Percentiles rank a stretch among this genome's conserved stretches.
phyloP scores from a whole-genome alignment of 805 yeast species.

The Candida boidinii region DNA sequence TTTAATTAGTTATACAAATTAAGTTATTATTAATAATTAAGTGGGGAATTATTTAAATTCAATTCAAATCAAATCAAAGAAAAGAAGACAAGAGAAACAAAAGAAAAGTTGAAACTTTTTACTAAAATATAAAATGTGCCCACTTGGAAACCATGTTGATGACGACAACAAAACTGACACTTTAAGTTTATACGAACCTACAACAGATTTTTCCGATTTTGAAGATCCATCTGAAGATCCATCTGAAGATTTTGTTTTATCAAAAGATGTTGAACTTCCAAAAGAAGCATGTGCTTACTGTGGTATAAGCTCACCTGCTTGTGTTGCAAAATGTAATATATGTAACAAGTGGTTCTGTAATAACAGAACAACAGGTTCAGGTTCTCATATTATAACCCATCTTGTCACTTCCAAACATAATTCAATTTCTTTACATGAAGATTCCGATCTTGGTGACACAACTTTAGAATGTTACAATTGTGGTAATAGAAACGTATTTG shows the following conservation, averaged over 20 bases:
- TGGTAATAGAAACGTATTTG: slow-evolving; percentile 72
- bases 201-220: not conserved
- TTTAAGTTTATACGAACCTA: too few species aligned
- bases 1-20: too few species aligned
- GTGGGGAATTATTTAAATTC: too few species aligned
- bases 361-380: slow-evolving; percentile 37
- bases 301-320: slow-evolving; percentile 54
- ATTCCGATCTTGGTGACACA: slow-evolving; percentile 81
- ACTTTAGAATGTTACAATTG: slow-evolving; percentile 85
- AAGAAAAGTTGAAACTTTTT: too few species aligned
- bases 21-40: too few species aligned
- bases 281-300: slow-evolving; percentile 54
- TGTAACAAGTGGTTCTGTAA: slow-evolving; percentile 92
- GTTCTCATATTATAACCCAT: slow-evolving; percentile 80
- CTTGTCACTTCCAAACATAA: slow-evolving; percentile 75
- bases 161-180: too few species aligned
- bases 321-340: slow-evolving; percentile 66
- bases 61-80: too few species aligned
- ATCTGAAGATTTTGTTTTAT: not conserved
- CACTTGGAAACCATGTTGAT: too few species aligned
- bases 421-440: slow-evolving; percentile 64
- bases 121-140: too few species aligned
- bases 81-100: too few species aligned
- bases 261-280: slow-evolving; percentile 7
- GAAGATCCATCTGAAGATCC: slow-evolving; percentile 1